Evolutionary conservation across 306 rosid genomes (phyloP), one percentile per base, ranked within the genome.

Genomic region (Pyrus betulifolia): DNA sequence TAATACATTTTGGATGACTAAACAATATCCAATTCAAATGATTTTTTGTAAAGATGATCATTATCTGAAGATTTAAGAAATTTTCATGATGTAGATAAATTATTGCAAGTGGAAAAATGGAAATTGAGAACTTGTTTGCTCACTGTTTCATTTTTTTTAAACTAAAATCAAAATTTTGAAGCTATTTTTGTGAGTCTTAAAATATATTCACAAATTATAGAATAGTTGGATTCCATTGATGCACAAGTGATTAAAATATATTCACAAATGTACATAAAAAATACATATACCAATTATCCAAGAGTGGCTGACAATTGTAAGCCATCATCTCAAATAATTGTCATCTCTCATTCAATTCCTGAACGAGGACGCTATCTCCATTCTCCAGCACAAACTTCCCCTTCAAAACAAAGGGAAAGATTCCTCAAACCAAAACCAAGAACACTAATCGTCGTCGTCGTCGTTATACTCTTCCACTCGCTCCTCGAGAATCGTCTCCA

Each of bases 401-500:
- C 13, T 8, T 19, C 35, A 40, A 45, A 42, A 68, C 10, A n/a
- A 44, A 44, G n/a, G 21, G 71, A 40, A 58, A 61, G 66, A 33
- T 2, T 15, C 4, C 69, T 4, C 19, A 10, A 64, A 77, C 51
- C 67, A 68, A 12, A 42, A 45, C 62, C 28, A 31, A 59, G 9
- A 30, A 42, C 46, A 13, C 28, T 71, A 66, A 58, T 68, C 74
- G 17, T 77, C 78, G 4, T 87, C 81, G 5, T 87, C 81, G 8
- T 66, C 73, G 1, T 58, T 83, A 17, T 61, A 45, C 33, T 82
- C 87, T 71, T 83, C 89, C 13, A 70, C 78, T 40, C 19, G 54
- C 45, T 82, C 89, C 79, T 89, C 93, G 3, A 79, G 15, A 18
- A 87, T 89, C 28, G 88, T 82, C 83, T 83, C 91, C 54, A 89